Evolutionary conservation across 257 asterid species (phyloP).

Genomic region (Solanum clarkiae): DNA sequence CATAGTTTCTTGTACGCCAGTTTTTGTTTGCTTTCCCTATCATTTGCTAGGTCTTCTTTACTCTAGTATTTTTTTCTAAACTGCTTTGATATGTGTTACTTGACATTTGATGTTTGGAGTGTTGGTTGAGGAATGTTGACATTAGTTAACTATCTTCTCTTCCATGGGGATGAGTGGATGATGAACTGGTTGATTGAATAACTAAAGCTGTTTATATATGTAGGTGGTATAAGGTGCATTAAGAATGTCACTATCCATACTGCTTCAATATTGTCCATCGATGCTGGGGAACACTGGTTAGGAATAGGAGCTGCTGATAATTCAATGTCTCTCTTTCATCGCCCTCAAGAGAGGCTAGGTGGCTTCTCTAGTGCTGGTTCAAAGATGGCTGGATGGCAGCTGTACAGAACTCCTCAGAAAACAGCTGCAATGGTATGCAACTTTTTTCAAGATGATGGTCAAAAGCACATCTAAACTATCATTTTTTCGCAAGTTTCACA

Average conservation of each 20-base stretch:
- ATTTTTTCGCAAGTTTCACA: not conserved
- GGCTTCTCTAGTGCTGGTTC: slow-evolving; percentile 60
- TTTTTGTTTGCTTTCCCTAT: not conserved
- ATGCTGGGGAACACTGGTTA: slow-evolving; percentile 90
- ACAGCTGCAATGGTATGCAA: slow-evolving; percentile 64
- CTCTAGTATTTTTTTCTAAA: not conserved
- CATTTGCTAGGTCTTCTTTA: not conserved
- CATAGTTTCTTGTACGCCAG: not conserved
- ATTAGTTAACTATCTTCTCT: not conserved
- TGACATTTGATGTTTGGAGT: not conserved
- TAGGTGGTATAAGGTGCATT: slow-evolving; percentile 69
- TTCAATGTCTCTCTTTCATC: slow-evolving; percentile 93
- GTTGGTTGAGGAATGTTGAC: not conserved
- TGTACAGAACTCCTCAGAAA: slow-evolving; percentile 84
- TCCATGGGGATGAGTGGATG: not conserved
- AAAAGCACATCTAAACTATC: not conserved
- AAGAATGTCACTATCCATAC: slow-evolving; percentile 77
- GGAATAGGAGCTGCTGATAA: slow-evolving; percentile 98
- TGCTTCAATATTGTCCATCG: slow-evolving; percentile 68
- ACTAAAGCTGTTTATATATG: not conserved
- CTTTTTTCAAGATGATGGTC: not conserved
- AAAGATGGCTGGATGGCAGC: slow-evolving; percentile 94
- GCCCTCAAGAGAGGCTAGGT: slow-evolving; percentile 91
- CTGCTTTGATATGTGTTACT: not conserved
- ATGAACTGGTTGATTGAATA: not conserved